Percentiles rank a stretch among this genome's conserved stretches.
These are phyloP conservation scores for Hymenoscyphus scutula DNA, from an alignment of 2,329 filamentous ascomycete genomes.

Conservation along the genomic window DNA sequence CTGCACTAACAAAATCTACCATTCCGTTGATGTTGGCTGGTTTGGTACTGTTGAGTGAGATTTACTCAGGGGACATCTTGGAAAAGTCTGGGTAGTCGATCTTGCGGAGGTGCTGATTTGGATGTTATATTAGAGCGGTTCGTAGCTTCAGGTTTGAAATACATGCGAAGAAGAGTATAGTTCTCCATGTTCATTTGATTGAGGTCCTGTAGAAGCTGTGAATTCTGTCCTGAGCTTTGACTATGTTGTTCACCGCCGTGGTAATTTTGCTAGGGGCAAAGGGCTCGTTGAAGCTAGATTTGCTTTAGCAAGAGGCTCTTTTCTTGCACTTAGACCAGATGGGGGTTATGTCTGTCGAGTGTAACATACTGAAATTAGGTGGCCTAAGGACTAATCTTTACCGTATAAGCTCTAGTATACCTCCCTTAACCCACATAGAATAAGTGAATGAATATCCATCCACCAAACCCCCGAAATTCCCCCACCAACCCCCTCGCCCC, in stretches of 20 bases:
- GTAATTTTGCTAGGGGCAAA: neutral
- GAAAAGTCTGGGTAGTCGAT: neutral
- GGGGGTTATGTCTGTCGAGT: too few relatives aligned
- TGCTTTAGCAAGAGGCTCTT: neutral
- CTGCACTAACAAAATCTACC: neutral
- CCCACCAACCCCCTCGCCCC: too few relatives aligned
- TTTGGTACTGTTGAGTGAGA: neutral
- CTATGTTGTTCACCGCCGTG: neutral
- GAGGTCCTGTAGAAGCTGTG: neutral
- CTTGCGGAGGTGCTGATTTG: neutral
- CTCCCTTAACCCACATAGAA: too few relatives aligned
- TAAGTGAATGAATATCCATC: too few relatives aligned
- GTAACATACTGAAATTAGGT: too few relatives aligned
- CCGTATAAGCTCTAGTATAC: too few relatives aligned
- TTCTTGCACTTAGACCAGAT: too few relatives aligned
- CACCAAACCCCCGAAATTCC: too few relatives aligned
- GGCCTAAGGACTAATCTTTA: too few relatives aligned
- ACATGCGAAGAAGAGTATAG: neutral
- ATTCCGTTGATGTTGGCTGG: neutral
- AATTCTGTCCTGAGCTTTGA: neutral
- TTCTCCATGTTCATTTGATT: neutral
- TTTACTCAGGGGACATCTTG: neutral
- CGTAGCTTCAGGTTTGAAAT: neutral
- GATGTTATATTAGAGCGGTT: too few relatives aligned
- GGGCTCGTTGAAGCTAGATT: neutral